Conservation (phyloP, 75 land plant genomes). For the Cryptomeria japonica region DNA sequence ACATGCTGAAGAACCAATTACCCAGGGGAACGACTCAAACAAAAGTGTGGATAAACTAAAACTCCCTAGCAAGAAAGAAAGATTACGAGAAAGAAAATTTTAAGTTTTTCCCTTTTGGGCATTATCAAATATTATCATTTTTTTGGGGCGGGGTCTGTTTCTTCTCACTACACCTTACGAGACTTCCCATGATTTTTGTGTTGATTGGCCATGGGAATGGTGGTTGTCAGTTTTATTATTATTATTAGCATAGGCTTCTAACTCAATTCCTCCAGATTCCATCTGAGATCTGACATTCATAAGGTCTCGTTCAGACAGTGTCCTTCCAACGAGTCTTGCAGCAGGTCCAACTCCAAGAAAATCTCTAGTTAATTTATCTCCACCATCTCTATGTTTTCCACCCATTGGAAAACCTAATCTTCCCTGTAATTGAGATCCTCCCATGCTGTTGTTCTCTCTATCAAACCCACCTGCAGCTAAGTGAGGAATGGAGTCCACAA, state of each 20-base stretch:
- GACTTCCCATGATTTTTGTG: constrained; percentile 14
- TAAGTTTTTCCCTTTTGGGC: not conserved
- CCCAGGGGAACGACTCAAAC: not conserved
- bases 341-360: not conserved
- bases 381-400: not conserved
- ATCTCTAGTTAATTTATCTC: constrained; percentile 11
- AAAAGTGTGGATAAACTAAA: not conserved
- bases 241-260: not conserved
- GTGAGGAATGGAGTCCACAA: not conserved
- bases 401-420: not conserved
- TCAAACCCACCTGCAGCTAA: not conserved
- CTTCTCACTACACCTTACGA: not conserved
- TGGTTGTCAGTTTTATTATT: not conserved
- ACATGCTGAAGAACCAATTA: not conserved
- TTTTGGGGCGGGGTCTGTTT: not conserved
- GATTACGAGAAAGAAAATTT: not conserved
- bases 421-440: constrained; percentile 1
- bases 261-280: not conserved
- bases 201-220: not conserved
- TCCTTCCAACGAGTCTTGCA: not conserved
- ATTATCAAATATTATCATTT: not conserved
- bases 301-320: not conserved
- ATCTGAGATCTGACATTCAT: not conserved
- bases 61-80: not conserved
- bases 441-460: not conserved